phyloP scores from a whole-genome alignment of 805 yeast genomes.

The Maudiozyma barnettii region DNA sequence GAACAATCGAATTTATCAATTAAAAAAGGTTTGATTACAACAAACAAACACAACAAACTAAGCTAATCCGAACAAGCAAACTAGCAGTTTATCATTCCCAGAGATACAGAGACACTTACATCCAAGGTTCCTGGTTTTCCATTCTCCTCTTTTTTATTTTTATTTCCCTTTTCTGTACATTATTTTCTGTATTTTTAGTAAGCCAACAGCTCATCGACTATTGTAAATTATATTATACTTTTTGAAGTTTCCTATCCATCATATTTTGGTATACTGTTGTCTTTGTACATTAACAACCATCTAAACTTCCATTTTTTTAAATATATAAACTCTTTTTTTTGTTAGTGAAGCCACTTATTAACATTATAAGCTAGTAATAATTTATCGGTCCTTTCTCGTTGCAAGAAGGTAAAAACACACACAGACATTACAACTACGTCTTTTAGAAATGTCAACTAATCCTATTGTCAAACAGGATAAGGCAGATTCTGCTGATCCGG shows the following conservation, averaged over 20 bases:
- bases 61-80: not conserved
- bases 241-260: too few species aligned
- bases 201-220: not conserved
- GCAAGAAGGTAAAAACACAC: not conserved
- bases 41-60: too few species aligned
- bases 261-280: too few species aligned
- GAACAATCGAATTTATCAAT: not conserved
- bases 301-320: not conserved
- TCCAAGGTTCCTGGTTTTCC: not conserved
- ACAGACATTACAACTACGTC: not conserved
- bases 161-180: conserved; percentile 4
- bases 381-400: too few species aligned
- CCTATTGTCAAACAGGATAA: conserved; percentile 3
- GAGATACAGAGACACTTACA: not conserved
- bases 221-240: not conserved
- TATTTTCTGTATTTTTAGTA: conserved; percentile 2
- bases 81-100: not conserved
- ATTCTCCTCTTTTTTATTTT: not conserved
- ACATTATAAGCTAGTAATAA: too few species aligned
- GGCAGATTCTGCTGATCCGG: conserved; percentile 12
- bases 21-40: not conserved
- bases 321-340: not conserved
- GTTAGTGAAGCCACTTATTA: too few species aligned
- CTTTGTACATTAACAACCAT: not conserved
- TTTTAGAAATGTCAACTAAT: conserved; percentile 8